Base-by-base conservation (phyloP, 1,284 basidiomycete genomes). In the Rhodotorula sp. region DNA sequence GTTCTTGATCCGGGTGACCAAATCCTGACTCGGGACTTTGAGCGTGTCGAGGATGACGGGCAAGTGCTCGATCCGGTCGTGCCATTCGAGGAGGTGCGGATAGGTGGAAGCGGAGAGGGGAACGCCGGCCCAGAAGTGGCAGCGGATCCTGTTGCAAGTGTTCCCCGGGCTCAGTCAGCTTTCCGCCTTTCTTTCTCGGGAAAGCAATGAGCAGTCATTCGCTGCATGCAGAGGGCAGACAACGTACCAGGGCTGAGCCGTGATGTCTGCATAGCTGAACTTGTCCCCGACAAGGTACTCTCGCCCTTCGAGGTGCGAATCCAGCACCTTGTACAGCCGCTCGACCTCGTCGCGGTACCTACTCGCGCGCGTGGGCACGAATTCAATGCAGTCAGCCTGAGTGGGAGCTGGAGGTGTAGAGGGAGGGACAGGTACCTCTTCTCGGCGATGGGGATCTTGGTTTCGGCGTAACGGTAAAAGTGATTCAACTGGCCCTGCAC, bases 381-480 rank as follows among this genome's bases (percentile, higher is more conserved):
- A 20, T n/a, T n/a, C 3, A 20, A 23, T 52, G 21, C 20, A 34
- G 34, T 34, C 5, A 34, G 34, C 34, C 34, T 34, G 34, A 34
- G 34, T 34, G 34, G 34, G 34, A 34, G 34, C 34, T 34, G 34
- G 34, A 21, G 52, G 23, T 26, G 12, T n/a, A 15, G 5, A 54
- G 14, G 52, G 6, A 15, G 21, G 23, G 21, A 34, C 21, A 57
- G 51, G 63, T 39, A 69, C 48, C 71, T 61, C n/a, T 64, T 52
- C 58, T 73, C 73, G 29, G 67, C 73, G 60, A 66, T 67, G 3
- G 47, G 52, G 31, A 77, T 70, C 66, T 77, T 76, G 64, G 71
- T 72, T 1, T 74, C 74, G 0, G 76, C 71, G 65, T 76, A 76
- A 29, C 72, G 67, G 70, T 57, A 69, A 52, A 76, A 76, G 58